phyloP scores from a whole-genome alignment of 1,139 yeast genomes.

The Hanseniaspora uvarum region DNA sequence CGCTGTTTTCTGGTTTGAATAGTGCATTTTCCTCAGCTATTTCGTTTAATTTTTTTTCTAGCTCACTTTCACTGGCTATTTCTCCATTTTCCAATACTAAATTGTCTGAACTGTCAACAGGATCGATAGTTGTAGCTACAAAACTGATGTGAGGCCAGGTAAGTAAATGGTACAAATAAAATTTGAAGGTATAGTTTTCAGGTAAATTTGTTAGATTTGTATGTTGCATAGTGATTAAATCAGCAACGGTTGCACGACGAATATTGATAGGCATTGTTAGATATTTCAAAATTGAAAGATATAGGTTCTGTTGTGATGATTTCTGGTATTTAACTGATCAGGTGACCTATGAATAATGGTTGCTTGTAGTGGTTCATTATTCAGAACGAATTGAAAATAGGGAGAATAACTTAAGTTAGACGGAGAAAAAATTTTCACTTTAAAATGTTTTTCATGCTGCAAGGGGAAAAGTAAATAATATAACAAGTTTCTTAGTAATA shows the following conservation, averaged over 20 bases:
- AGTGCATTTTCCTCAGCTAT: constrained; percentile 33
- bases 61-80: constrained; percentile 22
- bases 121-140: constrained; percentile 72
- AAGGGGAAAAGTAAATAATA: background rate
- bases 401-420: background rate
- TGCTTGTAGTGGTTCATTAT: too few relatives aligned
- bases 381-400: too few relatives aligned
- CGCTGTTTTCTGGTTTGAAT: constrained; percentile 28
- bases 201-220: constrained; percentile 89
- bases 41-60: background rate
- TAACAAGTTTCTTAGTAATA: background rate
- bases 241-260: constrained; percentile 77
- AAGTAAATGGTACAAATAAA: constrained; percentile 82
- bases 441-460: background rate
- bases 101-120: constrained; percentile 26
- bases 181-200: constrained; percentile 84
- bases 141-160: constrained; percentile 98
- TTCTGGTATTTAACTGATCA: too few relatives aligned
- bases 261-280: constrained; percentile 66
- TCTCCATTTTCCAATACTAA: constrained; percentile 25
- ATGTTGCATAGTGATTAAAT: constrained; percentile 91
- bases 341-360: too few relatives aligned
- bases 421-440: background rate
- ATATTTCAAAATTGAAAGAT: background rate
- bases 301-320: too few relatives aligned